These are phyloP conservation scores for Saccharomyces hybrid DNA, from an alignment of 1,139 yeast genomes.

Conservation along the genomic window DNA sequence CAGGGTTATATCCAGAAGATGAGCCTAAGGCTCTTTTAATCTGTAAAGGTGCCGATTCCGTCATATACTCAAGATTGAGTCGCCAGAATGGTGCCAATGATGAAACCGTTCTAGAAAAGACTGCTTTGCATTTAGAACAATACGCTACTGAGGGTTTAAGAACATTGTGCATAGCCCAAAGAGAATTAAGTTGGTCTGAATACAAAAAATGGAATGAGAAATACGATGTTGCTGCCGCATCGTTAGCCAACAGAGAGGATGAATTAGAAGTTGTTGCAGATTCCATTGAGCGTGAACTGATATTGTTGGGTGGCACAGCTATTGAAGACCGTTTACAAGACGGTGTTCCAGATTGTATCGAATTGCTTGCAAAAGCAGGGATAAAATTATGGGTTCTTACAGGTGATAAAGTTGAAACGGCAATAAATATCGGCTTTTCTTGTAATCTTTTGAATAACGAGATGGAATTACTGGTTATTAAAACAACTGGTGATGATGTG, in stretches of 20 bases:
- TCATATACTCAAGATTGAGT: conserved; percentile 68
- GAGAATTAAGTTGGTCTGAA: conserved; percentile 54
- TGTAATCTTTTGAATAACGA: conserved; percentile 81
- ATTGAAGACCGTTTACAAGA: conserved; percentile 92
- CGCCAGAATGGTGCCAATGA: conserved; percentile 31
- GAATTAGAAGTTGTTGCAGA: conserved; percentile 73
- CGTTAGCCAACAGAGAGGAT: conserved; percentile 70
- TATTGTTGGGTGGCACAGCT: conserved; percentile 89
- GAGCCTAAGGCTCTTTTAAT: conserved; percentile 48
- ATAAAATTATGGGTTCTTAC: conserved; percentile 94
- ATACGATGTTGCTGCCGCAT: conserved; percentile 69
- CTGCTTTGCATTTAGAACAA: conserved; percentile 82
- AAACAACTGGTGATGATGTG: conserved; percentile 40
- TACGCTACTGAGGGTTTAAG: conserved; percentile 96
- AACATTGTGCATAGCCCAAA: conserved; percentile 85
- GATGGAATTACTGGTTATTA: conserved; percentile 76
- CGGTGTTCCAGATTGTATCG: conserved; percentile 93
- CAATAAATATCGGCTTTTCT: conserved; percentile 93
- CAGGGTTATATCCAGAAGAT: conserved; percentile 38
- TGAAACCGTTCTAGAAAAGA: conserved; percentile 42
- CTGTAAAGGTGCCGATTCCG: conserved; percentile 93
- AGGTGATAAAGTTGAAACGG: conserved; percentile 96
- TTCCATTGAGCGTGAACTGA: conserved; percentile 65
- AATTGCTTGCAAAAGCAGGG: conserved; percentile 79
- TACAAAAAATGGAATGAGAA: conserved; percentile 62